Base-by-base conservation (phyloP, 192 early-diverging fungal species). In the Mortierella alpina region DNA sequence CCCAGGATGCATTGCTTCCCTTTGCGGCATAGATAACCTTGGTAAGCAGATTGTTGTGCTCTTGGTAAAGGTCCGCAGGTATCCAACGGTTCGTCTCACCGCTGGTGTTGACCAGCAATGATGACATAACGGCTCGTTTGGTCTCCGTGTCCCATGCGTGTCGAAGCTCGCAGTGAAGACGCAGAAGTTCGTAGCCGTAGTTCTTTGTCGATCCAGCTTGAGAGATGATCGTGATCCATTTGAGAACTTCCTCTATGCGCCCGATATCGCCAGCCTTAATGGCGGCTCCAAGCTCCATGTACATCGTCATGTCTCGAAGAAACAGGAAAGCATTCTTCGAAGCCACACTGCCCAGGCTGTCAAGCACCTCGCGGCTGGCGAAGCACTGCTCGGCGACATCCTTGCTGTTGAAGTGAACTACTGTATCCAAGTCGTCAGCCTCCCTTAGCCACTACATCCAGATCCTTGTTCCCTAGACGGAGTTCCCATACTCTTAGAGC, bases 221-320 rank as follows among this genome's bases (percentile, higher is more conserved):
- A 40, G 58, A 54, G 51, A 63, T 72, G 22, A 63, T 53, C 31
- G 60, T 63, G 51, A 72, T 40, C 39, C n/a, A 20, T 41, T 57
- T 53, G 14, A 70, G 12, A 5, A 61, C 48, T 20, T 50, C 48
- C 59, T 70, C 68, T 14, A 59, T 59, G 13, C 59, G 58, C 3
- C 68, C 68, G 18, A 70, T 40, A 41, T 70, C 68, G 7, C 68
- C 68, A 11, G 14, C 22, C 47, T 70, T 70, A 51, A 70, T 70
- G 42, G 68, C 68, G n/a, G 45, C 48, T 10, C 23, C 17, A 4
- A 70, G 55, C 50, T 70, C 68, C 14, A 70, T 60, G 48, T 70
- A 70, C 41, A 70, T 23, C 6, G 51, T 11, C 68, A 70, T 70
- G 46, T 70, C 68, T 60, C 49, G 46, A 7, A 70, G n/a, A 39